Evolutionary conservation across 1,284 basidiomycete genomes (phyloP), one percentile per base, ranked within the genome.

Genomic region (Cerrena zonata): DNA sequence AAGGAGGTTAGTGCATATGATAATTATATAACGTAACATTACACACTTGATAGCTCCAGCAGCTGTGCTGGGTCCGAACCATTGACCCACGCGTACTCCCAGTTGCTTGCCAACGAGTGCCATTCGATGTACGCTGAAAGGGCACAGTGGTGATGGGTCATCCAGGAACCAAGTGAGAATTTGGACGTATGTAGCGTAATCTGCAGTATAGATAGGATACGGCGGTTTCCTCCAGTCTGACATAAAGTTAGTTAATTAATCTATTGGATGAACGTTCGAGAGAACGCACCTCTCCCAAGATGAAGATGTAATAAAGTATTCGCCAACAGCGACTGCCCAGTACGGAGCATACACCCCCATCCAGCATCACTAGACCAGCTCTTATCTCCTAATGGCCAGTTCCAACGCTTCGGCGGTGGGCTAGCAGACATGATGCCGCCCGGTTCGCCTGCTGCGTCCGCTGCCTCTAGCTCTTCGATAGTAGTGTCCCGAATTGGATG

Each of bases 331-430:
- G 89, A 91, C 70, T 98, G 95, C 0, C 94, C 94, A 0, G 95
- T 98, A 22, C 95, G 73, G 24, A 98, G 69, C 95, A 99, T 98
- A 68, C 95, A 99, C 0, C 95, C 95, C 95, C 95, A 99, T 0
- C 95, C 95, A 0, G 91, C 77, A 72, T 99, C 95, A 57, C 82
- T 90, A n/a, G 86, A 91, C 80, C 92, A 86, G 0, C 87, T 88
- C 60, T 85, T 86, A 62, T 90, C 88, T 1, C 75, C 65, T 25
- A 74, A 63, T 12, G 71, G 71, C 71, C 77, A 79, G 48, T 71
- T 70, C 77, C 75, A 77, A 54, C 67, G 69, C 61, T 70, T 69
- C 18, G 65, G 55, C 48, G 77, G 71, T 55, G 66, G 69, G 38
- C 58, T 47, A 34, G 25, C 24, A 5, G 25, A 21, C 11, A 37